phyloP scores from a whole-genome alignment of 106 monocot genomes.

The Triglochin maritima region DNA sequence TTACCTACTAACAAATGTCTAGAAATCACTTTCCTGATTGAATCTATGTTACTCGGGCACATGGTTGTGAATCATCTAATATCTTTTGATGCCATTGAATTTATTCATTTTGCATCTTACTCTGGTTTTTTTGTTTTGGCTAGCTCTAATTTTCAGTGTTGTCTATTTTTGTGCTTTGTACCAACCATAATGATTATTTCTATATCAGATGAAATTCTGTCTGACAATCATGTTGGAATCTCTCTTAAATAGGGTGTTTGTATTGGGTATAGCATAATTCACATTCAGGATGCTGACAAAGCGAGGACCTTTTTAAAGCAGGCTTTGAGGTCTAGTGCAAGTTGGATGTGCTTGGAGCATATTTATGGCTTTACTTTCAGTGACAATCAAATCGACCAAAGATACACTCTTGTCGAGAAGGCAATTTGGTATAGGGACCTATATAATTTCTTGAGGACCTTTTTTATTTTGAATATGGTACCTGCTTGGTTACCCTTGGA shows the following conservation, averaged over 20 bases:
- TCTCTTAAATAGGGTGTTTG: conserved; percentile 91
- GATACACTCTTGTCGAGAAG: conserved; percentile 12
- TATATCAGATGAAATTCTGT: conserved; percentile 32
- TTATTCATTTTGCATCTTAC: not conserved
- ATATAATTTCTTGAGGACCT: conserved; percentile 1
- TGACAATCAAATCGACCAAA: conserved; percentile 24
- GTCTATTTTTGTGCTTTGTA: conserved; percentile 12
- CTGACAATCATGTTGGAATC: conserved; percentile 80
- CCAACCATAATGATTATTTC: conserved; percentile 26
- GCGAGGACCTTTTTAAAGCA: conserved; percentile 51
- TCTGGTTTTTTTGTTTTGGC: not conserved
- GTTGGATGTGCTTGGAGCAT: conserved; percentile 44
- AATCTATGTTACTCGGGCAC: too few species aligned
- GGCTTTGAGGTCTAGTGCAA: conserved; percentile 59
- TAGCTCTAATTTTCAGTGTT: conserved; percentile 4
- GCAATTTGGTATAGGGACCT: conserved; percentile 6
- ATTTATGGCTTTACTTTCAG: conserved; percentile 36
- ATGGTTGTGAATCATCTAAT: too few species aligned
- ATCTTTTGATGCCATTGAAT: too few species aligned
- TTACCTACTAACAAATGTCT: too few species aligned
- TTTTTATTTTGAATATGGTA: not conserved
- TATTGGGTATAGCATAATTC: conserved; percentile 88
- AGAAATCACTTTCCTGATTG: too few species aligned
- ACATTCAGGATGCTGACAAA: conserved; percentile 69
- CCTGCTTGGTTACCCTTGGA: conserved; percentile 5